Evolutionary conservation across 1,284 basidiomycete species (phyloP), one percentile per base, ranked within the genome.

Genomic region (Uromyces viciae-fabae): DNA sequence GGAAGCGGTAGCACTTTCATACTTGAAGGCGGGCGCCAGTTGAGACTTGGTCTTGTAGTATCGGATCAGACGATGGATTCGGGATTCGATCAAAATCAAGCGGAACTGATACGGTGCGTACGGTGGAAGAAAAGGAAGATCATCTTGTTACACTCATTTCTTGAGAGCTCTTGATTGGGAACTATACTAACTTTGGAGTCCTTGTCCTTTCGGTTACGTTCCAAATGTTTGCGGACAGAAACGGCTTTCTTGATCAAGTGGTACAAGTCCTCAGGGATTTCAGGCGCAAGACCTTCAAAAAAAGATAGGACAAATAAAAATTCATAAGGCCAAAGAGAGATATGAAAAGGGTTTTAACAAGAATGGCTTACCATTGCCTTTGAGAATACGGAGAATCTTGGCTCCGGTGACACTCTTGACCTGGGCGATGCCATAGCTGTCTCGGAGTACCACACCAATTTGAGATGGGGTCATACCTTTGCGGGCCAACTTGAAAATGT

Each of bases 211-310:
- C 96, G 92, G 93, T 98, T 98, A 85, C 91, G 90, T 89, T 98
- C 94, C 85, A 99, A 91, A 89, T 98, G 96, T 91, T 98, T 98
- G 89, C 96, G 94, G 86, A 99, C 94, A 84, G 93, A 90, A 87
- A 98, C 95, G 87, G 96, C 96, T 92, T 98, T 98, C 92, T 98
- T 98, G 91, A 98, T 93, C 87, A 98, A 92, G 91, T 95, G 92
- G 93, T 94, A 98, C 82, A 98, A 92, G 91, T 98, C 96, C 91
- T 99, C 96, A 85, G 96, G 96, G 89, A 98, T 94, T 88, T 92
- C 90, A 86, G 95, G 95, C 87, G 92, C 95, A 88, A 98, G 93
- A 89, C 94, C 94, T 95, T 54, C 14, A 5, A n/a, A 7, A 28
- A 25, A 31, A 7, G 5, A 43, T 60, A 2, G 56, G 46, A 4